A percentile compares a stretch with the other conserved stretches of the same genome.
Evolutionary conservation across 2,329 filamentous ascomycete genomes (phyloP).

Genomic region (Amylocarpus encephaloides): DNA sequence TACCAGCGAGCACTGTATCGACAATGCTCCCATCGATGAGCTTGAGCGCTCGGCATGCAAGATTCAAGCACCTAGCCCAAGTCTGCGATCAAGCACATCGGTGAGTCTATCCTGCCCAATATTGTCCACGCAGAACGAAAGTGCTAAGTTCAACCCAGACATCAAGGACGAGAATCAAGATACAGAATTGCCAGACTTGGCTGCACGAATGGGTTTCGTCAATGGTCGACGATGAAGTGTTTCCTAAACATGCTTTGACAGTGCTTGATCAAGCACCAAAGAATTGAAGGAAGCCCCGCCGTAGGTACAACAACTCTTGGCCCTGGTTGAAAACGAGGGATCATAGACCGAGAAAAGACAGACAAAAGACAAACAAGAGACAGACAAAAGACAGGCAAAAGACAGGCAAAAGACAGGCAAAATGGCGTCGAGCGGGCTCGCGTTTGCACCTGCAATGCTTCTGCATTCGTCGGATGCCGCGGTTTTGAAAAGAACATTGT

Average conservation of each 20-base stretch:
- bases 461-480: no score
- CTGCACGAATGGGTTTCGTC: constrained; percentile 17
- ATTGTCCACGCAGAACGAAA: not conserved
- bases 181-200: constrained; percentile 27
- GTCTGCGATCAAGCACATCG: constrained; percentile 14
- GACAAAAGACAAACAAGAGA: no score
- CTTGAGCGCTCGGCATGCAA: constrained; percentile 22
- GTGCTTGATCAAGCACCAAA: constrained; percentile 7
- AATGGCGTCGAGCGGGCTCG: no score
- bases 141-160: constrained; percentile 9
- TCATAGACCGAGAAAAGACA: no score
- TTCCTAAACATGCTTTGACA: constrained; percentile 3
- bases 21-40: constrained; percentile 6
- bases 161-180: constrained; percentile 16
- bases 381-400: no score
- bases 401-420: no score
- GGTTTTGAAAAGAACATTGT: no score
- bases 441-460: no score
- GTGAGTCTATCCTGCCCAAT: not conserved
- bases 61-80: constrained; percentile 20
- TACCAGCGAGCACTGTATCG: not conserved
- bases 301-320: not conserved
- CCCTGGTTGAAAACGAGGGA: no score
- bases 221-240: constrained; percentile 14
- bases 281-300: not conserved